Evolutionary conservation across 1,139 yeast species (phyloP).

Genomic region (Yamadazyma sp.): DNA sequence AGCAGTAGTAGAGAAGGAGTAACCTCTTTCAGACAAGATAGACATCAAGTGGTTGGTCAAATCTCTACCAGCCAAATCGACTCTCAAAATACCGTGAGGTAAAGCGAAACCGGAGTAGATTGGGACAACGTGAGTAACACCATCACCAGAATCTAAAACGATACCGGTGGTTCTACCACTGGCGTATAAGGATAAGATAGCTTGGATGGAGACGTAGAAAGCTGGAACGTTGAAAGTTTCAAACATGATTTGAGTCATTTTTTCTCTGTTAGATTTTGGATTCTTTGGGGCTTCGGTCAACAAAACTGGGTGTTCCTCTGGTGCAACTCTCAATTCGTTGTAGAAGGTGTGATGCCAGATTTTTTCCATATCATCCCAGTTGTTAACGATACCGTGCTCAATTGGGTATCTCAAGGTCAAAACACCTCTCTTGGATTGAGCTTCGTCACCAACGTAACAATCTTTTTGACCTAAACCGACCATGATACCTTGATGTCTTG

Average conservation of each 20-base stretch:
- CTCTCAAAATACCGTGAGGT: constrained; percentile 98
- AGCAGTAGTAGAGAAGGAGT: constrained; percentile 97
- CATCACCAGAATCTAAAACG: constrained; percentile 99
- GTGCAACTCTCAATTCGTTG: constrained; percentile 97
- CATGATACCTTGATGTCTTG: constrained; percentile 99
- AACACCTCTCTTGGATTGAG: constrained; percentile 99
- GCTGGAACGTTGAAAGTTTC: constrained; percentile 99
- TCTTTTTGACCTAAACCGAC: constrained; percentile 99
- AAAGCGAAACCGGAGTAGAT: constrained; percentile 99
- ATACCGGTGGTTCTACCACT: constrained; percentile 99
- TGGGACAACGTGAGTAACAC: constrained; percentile 99
- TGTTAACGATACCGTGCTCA: constrained; percentile 99
- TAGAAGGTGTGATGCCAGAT: constrained; percentile 98
- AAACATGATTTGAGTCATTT: constrained; percentile 98
- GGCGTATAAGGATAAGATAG: constrained; percentile 95
- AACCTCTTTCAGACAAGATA: constrained; percentile 98
- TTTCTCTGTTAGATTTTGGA: constrained; percentile 99
- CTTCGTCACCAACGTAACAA: constrained; percentile 99
- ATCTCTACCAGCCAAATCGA: constrained; percentile 99
- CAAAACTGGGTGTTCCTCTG: constrained; percentile 98
- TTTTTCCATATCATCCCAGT: constrained; percentile 99
- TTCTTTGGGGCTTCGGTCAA: constrained; percentile 99
- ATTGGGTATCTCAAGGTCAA: constrained; percentile 98
- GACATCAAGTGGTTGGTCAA: constrained; percentile 98
- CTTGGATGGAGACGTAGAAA: constrained; percentile 97